Evolutionary conservation across 768 basidiomycete genomes (phyloP).

Genomic region (Mycena sanguinolenta): DNA sequence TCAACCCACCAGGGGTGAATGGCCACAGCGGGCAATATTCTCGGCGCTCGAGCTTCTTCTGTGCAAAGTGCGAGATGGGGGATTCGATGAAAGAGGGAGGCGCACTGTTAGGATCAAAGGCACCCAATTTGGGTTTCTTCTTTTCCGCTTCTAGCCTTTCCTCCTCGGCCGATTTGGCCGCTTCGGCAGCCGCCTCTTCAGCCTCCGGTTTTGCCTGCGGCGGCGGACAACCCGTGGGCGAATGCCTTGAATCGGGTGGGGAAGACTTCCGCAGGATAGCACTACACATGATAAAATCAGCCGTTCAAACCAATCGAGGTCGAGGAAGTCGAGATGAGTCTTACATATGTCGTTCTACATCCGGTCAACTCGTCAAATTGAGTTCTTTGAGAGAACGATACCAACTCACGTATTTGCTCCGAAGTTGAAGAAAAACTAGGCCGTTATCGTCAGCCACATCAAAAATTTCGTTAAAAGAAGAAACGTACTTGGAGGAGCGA

Average conservation of each 20-base stretch:
- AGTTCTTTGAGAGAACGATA: too few species aligned
- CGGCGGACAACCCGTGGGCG: constrained; percentile 83
- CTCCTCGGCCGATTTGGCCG: not conserved
- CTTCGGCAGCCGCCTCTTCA: not conserved
- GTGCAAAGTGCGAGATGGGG: constrained; percentile 11
- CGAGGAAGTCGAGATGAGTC: constrained; percentile 9
- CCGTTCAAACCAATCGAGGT: too few species aligned
- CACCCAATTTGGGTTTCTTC: constrained; percentile 27
- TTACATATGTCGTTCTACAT: constrained; percentile 65
- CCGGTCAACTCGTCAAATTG: too few species aligned
- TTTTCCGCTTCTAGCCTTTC: constrained; percentile 22
- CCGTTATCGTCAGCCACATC: not conserved
- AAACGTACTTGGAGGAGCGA: constrained; percentile 68
- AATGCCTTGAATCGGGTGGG: constrained; percentile 81
- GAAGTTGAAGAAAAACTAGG: constrained; percentile 85
- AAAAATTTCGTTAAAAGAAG: not conserved
- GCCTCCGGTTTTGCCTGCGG: constrained; percentile 70
- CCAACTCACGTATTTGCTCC: constrained; percentile 78
- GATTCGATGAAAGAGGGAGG: not conserved
- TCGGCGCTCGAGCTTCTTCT: not conserved
- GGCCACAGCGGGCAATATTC: constrained; percentile 12
- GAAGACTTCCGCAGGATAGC: constrained; percentile 85
- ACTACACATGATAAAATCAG: too few species aligned
- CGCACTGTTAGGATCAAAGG: constrained; percentile 11
- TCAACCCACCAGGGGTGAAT: constrained; percentile 3